Evolutionary conservation across 352 stramenopile species (phyloP).

Genomic region (Vaucheria bursata): DNA sequence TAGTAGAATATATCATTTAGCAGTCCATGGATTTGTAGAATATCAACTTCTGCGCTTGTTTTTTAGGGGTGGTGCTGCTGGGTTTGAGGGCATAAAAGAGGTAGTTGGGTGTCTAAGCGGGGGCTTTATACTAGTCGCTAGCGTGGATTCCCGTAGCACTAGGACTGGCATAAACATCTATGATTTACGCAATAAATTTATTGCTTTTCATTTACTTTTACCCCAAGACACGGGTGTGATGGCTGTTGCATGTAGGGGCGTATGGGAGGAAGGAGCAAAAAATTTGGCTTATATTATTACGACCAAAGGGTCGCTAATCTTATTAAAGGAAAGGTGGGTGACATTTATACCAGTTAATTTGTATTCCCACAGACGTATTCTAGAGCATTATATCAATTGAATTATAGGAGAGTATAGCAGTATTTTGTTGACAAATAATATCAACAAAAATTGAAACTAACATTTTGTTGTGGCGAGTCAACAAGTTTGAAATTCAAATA

Average conservation of each 20-base stretch:
- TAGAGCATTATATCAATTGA: too few relatives aligned
- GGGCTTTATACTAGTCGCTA: conserved; percentile 22
- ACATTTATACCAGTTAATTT: not conserved
- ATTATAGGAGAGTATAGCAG: too few relatives aligned
- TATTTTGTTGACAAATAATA: too few relatives aligned
- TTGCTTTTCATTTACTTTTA: conserved; percentile 70
- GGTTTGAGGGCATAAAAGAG: conserved; percentile 33
- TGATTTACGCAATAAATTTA: conserved; percentile 80
- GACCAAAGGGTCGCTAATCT: not conserved
- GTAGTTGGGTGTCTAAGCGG: conserved; percentile 22
- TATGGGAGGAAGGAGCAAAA: not conserved
- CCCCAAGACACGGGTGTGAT: conserved; percentile 25
- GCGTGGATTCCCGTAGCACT: conserved; percentile 16
- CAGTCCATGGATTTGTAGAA: too few relatives aligned
- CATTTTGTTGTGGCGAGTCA: too few relatives aligned
- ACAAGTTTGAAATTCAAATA: too few relatives aligned
- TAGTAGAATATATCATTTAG: too few relatives aligned
- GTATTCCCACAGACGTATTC: not conserved
- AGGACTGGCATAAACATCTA: conserved; percentile 62
- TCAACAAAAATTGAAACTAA: too few relatives aligned
- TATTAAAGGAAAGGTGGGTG: conserved; percentile 11
- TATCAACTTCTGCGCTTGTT: too few relatives aligned
- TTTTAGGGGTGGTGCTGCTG: conserved; percentile 21
- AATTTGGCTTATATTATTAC: not conserved
- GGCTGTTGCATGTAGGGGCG: conserved; percentile 6